A percentile compares a stretch with the other conserved stretches of the same genome.
Evolutionary conservation across 1,284 basidiomycete genomes (phyloP).

Genomic region (Bjerkandera adusta): DNA sequence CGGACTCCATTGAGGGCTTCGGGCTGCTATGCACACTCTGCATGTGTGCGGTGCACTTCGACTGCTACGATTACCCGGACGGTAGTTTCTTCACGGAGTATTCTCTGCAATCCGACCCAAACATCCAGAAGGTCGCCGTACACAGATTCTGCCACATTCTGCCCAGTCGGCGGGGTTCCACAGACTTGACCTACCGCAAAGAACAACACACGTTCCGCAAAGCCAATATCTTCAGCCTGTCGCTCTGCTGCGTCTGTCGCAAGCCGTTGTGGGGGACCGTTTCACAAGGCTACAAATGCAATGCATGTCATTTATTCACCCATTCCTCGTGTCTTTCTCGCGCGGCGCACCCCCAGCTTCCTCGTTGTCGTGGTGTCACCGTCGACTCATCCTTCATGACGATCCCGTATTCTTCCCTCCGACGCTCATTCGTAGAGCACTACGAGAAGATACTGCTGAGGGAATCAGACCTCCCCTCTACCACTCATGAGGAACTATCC

Average conservation of each 20-base stretch:
- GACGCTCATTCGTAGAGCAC: conserved; percentile 51
- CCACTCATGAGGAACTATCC: conserved; percentile 68
- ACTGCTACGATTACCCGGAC: conserved; percentile 69
- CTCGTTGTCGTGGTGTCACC: conserved; percentile 36
- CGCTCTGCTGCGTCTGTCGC: conserved; percentile 64
- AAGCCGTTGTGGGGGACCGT: conserved; percentile 71
- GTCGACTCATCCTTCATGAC: conserved; percentile 47
- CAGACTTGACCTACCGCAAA: conserved; percentile 25
- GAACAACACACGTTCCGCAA: conserved; percentile 49
- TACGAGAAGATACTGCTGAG: conserved; percentile 45
- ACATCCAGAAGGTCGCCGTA: conserved; percentile 54
- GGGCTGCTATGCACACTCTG: conserved; percentile 67
- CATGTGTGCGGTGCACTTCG: conserved; percentile 63
- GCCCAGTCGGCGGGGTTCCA: conserved; percentile 29
- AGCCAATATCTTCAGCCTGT: conserved; percentile 70
- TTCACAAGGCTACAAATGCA: conserved; percentile 64
- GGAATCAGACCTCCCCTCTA: conserved; percentile 40
- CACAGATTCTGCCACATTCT: conserved; percentile 56
- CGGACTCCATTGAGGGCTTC: conserved; percentile 50
- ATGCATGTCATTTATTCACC: conserved; percentile 57
- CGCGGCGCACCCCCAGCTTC: conserved; percentile 23
- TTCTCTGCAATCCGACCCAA: conserved; percentile 39
- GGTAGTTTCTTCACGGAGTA: conserved; percentile 60
- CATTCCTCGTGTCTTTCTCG: conserved; percentile 53
- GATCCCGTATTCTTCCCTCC: conserved; percentile 48